Evolutionary conservation across 148 eudicot genomes (phyloP).

Genomic region (Cornus controversa): DNA sequence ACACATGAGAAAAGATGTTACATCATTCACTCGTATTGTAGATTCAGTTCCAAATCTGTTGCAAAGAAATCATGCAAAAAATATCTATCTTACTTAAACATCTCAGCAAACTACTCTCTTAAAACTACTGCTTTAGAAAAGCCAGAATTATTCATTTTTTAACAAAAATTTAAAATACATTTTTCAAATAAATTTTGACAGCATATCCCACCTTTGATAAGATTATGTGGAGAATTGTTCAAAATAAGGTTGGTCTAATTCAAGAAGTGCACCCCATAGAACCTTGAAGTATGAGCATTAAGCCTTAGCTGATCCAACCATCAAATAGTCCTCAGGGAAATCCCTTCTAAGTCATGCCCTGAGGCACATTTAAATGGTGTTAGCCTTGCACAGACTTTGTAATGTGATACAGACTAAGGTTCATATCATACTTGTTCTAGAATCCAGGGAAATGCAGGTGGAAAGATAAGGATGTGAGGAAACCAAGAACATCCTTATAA

Average conservation of each 20-base stretch:
- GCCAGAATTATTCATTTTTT: not conserved
- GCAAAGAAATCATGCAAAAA: not conserved
- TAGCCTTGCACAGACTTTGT: not conserved
- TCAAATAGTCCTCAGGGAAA: not conserved
- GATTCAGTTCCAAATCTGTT: not conserved
- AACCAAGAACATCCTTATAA: slow-evolving; percentile 1
- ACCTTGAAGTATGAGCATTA: not conserved
- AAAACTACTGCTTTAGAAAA: not conserved
- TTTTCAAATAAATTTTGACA: not conserved
- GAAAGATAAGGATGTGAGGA: not conserved
- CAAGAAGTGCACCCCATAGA: slow-evolving; percentile 1
- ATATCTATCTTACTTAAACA: not conserved
- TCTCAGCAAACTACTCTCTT: not conserved
- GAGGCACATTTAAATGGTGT: not conserved
- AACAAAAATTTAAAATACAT: not conserved
- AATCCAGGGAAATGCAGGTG: not conserved
- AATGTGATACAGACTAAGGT: not conserved
- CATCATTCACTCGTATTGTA: not conserved
- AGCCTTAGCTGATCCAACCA: not conserved
- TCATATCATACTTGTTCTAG: not conserved
- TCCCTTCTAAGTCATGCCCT: not conserved
- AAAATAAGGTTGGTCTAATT: slow-evolving; percentile 1
- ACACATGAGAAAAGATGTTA: not conserved
- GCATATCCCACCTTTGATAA: not conserved
- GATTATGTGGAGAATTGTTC: not conserved